A percentile compares a stretch with the other conserved stretches of the same genome.
phyloP scores from a whole-genome alignment of 352 stramenopile species.

The Phytophthora gonapodyides region DNA sequence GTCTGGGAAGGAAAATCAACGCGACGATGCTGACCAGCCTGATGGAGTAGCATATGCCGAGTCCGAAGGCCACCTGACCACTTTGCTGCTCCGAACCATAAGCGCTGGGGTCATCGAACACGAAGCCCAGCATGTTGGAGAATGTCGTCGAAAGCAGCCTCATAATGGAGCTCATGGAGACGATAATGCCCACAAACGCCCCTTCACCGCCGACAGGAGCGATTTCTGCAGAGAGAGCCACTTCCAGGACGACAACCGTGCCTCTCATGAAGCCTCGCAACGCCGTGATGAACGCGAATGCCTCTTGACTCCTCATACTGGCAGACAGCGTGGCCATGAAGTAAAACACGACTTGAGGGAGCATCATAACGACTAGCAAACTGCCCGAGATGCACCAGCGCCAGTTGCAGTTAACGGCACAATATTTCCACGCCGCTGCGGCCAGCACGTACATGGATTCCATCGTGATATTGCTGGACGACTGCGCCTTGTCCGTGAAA shows the following conservation, averaged over 20 bases:
- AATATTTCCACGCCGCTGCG: constrained; percentile 51
- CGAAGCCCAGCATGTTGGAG: constrained; percentile 50
- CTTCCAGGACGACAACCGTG: constrained; percentile 44
- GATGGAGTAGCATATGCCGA: constrained; percentile 50
- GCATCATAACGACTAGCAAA: constrained; percentile 42
- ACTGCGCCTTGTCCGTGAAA: constrained; percentile 45
- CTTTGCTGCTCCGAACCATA: constrained; percentile 23
- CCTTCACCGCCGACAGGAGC: constrained; percentile 57
- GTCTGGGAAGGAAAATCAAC: constrained; percentile 46
- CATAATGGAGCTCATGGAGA: constrained; percentile 61
- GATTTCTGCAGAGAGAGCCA: constrained; percentile 54
- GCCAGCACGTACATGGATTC: constrained; percentile 50
- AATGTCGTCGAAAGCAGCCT: constrained; percentile 45
- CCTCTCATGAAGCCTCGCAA: constrained; percentile 46
- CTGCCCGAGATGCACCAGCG: constrained; percentile 30
- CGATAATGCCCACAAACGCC: constrained; percentile 53
- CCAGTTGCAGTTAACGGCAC: constrained; percentile 53
- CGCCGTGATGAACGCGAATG: constrained; percentile 46
- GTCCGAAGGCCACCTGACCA: constrained; percentile 37
- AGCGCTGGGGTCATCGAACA: constrained; percentile 39
- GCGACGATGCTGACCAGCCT: constrained; percentile 45
- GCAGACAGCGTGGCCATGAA: constrained; percentile 36
- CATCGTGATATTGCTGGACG: constrained; percentile 51
- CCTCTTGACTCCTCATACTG: constrained; percentile 32
- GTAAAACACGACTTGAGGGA: constrained; percentile 48